Base-by-base conservation (phyloP, 2,329 filamentous ascomycete species). In the Ambrosiella xylebori region DNA sequence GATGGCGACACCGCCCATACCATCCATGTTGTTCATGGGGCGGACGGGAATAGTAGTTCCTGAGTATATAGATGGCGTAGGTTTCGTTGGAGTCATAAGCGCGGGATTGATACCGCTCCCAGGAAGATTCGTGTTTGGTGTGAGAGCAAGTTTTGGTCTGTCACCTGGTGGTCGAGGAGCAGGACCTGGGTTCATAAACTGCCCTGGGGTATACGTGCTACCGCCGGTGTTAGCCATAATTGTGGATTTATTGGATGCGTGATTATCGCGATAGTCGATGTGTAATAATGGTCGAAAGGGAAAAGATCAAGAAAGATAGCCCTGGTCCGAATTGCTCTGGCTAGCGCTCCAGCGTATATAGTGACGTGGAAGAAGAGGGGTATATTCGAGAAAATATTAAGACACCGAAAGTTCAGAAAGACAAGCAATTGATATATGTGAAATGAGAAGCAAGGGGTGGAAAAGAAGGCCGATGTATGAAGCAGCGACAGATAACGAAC, bases 141-240 rank as follows among this genome's bases (percentile, higher is more conserved):
- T 88, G 61, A 94, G 77, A 65, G 84, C 83, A 64, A 95, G 80
- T 67, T 87, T 84, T 61, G 89, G 87, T 65, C 87, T 82, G 67
- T 93, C 87, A 61, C 79, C 84, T 17, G 91, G 93, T 61, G 93
- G 91, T 66, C 86, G 85, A 63, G 93, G 93, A 64, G 93, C 91
- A 65, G 93, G 91, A 63, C 93, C 89, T 62, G 93, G 89, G 71
- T 97, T 97, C 86, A 97, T 94, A 74, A 97, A 97, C 70, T 82
- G 80, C 65, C 76, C 79, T 63, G 74, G 73, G 47, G 77, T 72
- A 47, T 51, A 60, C 52, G 36, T 50, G 41, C 56, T 57, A 52
- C 59, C 59, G 53, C 50, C 45, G 19, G 57, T 60, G 52, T 57
- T 56, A 60, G 59, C 56, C 59, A 60, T 60, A 15, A 45, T 55